Evolutionary conservation across 2,329 filamentous ascomycete genomes (phyloP).

Genomic region (Aspergillus caelatus): DNA sequence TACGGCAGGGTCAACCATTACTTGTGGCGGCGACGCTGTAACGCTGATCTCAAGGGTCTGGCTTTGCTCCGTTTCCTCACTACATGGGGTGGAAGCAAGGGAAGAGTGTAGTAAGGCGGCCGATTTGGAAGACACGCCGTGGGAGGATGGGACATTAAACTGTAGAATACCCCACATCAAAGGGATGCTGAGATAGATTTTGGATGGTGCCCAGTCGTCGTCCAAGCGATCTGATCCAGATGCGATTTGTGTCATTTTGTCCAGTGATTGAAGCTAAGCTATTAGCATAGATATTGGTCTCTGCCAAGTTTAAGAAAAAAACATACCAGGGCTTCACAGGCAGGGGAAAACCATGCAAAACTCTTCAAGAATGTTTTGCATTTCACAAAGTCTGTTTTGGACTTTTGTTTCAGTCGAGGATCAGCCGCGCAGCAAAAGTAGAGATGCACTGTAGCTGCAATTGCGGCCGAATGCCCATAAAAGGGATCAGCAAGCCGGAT

Average conservation of each 20-base stretch:
- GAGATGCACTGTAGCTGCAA: slow-evolving; percentile 57
- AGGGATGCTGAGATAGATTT: slow-evolving; percentile 56
- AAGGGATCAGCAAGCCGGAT: slow-evolving; percentile 55
- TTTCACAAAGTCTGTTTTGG: slow-evolving; percentile 56
- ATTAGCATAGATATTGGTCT: slow-evolving; percentile 11
- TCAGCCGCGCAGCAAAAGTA: slow-evolving; percentile 58
- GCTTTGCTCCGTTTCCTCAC: too few relatives aligned
- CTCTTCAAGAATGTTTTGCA: slow-evolving; percentile 53
- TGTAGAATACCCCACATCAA: slow-evolving; percentile 58
- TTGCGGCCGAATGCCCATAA: slow-evolving; percentile 55
- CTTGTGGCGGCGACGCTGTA: too few relatives aligned
- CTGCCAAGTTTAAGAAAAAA: neutral
- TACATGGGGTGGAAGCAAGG: too few relatives aligned
- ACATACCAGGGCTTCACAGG: slow-evolving; percentile 51
- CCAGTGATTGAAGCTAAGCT: slow-evolving; percentile 50
- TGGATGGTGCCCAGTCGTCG: slow-evolving; percentile 56
- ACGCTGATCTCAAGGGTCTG: neutral
- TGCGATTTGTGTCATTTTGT: slow-evolving; percentile 55
- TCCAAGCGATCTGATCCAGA: slow-evolving; percentile 53
- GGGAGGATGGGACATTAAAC: slow-evolving; percentile 32
- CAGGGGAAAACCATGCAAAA: slow-evolving; percentile 51
- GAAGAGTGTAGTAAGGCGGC: too few relatives aligned
- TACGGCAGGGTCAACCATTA: too few relatives aligned
- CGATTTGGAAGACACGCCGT: too few relatives aligned
- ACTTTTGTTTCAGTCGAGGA: slow-evolving; percentile 53